These are phyloP conservation scores for Penicillium subrubescens DNA, from an alignment of 495 filamentous ascomycete species.

Conservation along the genomic window DNA sequence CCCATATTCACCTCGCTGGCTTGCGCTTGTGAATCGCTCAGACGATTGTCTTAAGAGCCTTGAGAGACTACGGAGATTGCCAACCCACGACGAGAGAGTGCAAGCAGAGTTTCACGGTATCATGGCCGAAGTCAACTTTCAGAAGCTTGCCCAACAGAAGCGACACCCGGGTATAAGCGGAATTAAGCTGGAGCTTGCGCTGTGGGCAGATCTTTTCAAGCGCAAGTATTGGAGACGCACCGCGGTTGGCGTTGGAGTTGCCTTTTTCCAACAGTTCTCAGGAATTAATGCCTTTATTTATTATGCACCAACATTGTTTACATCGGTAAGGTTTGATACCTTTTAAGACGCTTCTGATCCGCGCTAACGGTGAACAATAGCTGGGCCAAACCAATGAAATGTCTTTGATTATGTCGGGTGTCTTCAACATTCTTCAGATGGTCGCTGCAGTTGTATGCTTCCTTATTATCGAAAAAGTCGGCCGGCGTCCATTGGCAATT, in stretches of 20 bases:
- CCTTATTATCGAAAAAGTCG: conserved; percentile 7
- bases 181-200: conserved; percentile 6
- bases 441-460: conserved; percentile 5
- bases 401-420: conserved; percentile 7
- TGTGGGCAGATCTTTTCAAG: conserved; percentile 5
- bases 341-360: too few relatives aligned
- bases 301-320: conserved; percentile 10
- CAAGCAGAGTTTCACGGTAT: conserved; percentile 6
- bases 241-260: conserved; percentile 2
- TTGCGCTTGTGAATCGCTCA: conserved; percentile 65
- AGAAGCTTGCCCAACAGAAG: conserved; percentile 9
- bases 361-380: neutral
- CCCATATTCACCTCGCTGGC: conserved; percentile 74
- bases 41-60: conserved; percentile 63
- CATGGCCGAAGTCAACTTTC: conserved; percentile 4
- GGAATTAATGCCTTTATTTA: conserved; percentile 19
- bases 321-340: neutral
- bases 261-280: conserved; percentile 11
- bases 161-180: conserved; percentile 1
- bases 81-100: conserved; percentile 10
- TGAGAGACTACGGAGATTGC: conserved; percentile 10
- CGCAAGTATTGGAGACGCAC: conserved; percentile 3
- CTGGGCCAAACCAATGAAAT: neutral
- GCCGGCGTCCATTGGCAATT: conserved; percentile 15
- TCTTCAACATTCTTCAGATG: conserved; percentile 6